Conservation (phyloP, 768 basidiomycete genomes). For the Lentinula lateritia region DNA sequence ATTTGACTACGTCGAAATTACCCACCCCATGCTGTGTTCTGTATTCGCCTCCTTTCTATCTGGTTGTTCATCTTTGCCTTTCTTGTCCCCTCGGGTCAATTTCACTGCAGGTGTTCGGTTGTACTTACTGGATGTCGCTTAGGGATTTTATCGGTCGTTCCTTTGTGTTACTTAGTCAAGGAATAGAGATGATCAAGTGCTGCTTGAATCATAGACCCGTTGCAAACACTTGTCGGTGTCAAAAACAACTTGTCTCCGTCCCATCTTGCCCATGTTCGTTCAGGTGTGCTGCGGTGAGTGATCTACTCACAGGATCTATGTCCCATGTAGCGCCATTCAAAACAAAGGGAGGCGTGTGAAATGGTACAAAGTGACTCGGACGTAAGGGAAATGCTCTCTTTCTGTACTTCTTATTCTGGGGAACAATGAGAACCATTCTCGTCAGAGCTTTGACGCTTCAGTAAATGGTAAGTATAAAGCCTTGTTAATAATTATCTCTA, state of each 20-base stretch:
- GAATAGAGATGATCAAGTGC: conserved; percentile 56
- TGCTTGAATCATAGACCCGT: conserved; percentile 18
- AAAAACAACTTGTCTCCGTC: too few species aligned
- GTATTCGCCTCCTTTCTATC: conserved; percentile 23
- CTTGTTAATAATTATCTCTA: background rate
- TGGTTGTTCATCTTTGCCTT: conserved; percentile 20
- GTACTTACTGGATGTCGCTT: conserved; percentile 19
- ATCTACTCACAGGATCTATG: too few species aligned
- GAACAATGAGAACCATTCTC: background rate
- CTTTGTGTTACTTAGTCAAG: conserved; percentile 45
- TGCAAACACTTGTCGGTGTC: too few species aligned
- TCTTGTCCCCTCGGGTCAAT: conserved; percentile 18
- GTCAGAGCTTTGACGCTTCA: background rate
- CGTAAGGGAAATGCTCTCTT: too few species aligned
- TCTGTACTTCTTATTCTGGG: background rate
- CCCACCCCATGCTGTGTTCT: conserved; percentile 6
- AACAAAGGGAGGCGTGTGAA: too few species aligned
- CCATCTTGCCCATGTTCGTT: too few species aligned
- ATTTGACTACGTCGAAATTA: conserved; percentile 16
- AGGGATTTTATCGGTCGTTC: conserved; percentile 49
- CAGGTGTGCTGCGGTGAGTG: too few species aligned
- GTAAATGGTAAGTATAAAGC: background rate
- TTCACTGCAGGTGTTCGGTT: conserved; percentile 23
- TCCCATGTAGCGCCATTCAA: too few species aligned
- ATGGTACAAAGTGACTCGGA: background rate